phyloP scores from a whole-genome alignment of 1,284 basidiomycete genomes.

The Kwoniella shivajii region DNA sequence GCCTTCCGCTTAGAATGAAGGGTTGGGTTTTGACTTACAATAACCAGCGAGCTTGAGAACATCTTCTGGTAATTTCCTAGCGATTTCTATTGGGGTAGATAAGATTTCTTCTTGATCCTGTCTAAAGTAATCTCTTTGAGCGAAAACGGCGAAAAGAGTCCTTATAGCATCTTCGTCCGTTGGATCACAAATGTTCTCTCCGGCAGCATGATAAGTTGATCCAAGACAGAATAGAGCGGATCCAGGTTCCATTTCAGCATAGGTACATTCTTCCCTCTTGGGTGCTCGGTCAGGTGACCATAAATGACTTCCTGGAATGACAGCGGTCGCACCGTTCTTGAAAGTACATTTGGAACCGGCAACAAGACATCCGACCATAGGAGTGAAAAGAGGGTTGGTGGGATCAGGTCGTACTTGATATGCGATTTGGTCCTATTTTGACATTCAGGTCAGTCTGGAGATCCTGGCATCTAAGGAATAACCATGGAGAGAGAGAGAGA shows the following conservation, averaged over 20 bases:
- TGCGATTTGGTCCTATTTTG: slow-evolving; percentile 23
- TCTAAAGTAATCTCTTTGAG: slow-evolving; percentile 28
- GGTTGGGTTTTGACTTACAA: slow-evolving; percentile 21
- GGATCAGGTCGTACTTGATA: slow-evolving; percentile 20
- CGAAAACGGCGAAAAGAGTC: slow-evolving; percentile 30
- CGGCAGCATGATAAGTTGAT: slow-evolving; percentile 26
- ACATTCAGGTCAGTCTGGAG: neutral
- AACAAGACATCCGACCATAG: slow-evolving; percentile 29
- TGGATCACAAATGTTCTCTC: slow-evolving; percentile 25
- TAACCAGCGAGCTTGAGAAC: slow-evolving; percentile 27
- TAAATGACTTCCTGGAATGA: slow-evolving; percentile 28
- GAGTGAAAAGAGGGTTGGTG: slow-evolving; percentile 21
- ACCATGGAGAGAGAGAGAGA: too few relatives aligned
- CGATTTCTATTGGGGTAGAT: slow-evolving; percentile 25
- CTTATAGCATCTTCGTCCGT: slow-evolving; percentile 21
- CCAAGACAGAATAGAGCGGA: slow-evolving; percentile 28
- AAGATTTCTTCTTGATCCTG: slow-evolving; percentile 29
- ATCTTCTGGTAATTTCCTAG: slow-evolving; percentile 19
- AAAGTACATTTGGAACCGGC: slow-evolving; percentile 23
- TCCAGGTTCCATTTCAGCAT: slow-evolving; percentile 30
- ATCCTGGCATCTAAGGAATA: neutral
- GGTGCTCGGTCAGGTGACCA: slow-evolving; percentile 20
- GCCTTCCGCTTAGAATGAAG: too few relatives aligned
- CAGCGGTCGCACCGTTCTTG: slow-evolving; percentile 26
- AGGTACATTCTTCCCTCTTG: slow-evolving; percentile 19